Percentiles rank a stretch among this genome's conserved stretches.
phyloP scores from a whole-genome alignment of 2,329 filamentous ascomycete genomes.

The Epichloe gansuensis region DNA sequence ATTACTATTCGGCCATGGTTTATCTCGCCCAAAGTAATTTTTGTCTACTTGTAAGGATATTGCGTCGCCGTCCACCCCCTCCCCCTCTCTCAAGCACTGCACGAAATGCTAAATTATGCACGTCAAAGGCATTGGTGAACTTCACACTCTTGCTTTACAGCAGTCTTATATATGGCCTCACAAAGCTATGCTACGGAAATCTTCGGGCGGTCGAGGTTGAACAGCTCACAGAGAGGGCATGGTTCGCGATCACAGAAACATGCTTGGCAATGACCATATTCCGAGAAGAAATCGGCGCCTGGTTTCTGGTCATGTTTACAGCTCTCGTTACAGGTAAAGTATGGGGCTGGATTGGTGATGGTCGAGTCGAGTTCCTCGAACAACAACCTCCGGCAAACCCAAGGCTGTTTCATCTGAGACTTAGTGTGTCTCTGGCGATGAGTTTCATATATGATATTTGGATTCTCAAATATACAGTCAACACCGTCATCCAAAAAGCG shows the following conservation, averaged over 20 bases:
- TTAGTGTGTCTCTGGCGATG: slow-evolving; percentile 66
- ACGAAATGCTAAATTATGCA: neutral
- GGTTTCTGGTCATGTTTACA: slow-evolving; percentile 95
- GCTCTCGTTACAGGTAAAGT: slow-evolving; percentile 86
- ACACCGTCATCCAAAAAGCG: slow-evolving; percentile 73
- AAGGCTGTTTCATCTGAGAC: slow-evolving; percentile 70
- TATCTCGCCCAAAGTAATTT: slow-evolving; percentile 95
- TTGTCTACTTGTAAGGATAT: slow-evolving; percentile 64
- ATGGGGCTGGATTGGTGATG: slow-evolving; percentile 97
- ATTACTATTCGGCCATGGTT: slow-evolving; percentile 97
- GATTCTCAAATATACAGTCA: slow-evolving; percentile 71
- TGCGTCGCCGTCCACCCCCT: neutral
- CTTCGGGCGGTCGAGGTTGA: slow-evolving; percentile 91
- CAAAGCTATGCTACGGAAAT: slow-evolving; percentile 79
- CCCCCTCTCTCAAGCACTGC: neutral
- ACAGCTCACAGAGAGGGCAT: slow-evolving; percentile 92
- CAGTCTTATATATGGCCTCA: slow-evolving; percentile 73
- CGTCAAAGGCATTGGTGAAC: slow-evolving; percentile 73
- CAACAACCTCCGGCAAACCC: slow-evolving; percentile 90
- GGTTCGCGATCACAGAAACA: slow-evolving; percentile 97
- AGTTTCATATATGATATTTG: slow-evolving; percentile 70
- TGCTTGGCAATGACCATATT: slow-evolving; percentile 98
- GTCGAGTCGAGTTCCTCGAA: slow-evolving; percentile 84
- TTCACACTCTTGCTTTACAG: slow-evolving; percentile 72
- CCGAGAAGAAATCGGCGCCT: slow-evolving; percentile 83